Evolutionary conservation across 2,329 filamentous ascomycete genomes (phyloP).

Genomic region (Arthroderma uncinatum): DNA sequence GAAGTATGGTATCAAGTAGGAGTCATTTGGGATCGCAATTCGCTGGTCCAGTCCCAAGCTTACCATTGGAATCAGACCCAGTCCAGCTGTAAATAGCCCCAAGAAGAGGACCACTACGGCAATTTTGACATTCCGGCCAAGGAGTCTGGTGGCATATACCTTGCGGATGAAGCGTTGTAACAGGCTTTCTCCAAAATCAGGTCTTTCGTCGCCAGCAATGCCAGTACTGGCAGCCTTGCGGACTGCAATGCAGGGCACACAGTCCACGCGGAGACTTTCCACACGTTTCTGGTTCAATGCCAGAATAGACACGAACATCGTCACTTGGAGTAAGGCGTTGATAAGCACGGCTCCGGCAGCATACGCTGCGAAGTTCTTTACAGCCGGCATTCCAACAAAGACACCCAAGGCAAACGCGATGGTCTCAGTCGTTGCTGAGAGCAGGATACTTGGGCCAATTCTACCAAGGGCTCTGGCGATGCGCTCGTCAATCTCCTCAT

Average conservation of each 20-base stretch:
- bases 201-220: conserved; percentile 53
- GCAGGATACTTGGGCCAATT: conserved; percentile 92
- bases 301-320: conserved; percentile 89
- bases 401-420: conserved; percentile 85
- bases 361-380: conserved; percentile 93
- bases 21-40: conserved; percentile 84
- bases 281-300: conserved; percentile 84
- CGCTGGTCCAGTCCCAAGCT: conserved; percentile 85
- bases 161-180: conserved; percentile 85
- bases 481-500: conserved; percentile 74
- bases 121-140: conserved; percentile 70
- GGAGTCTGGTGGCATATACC: conserved; percentile 68
- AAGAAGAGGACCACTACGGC: conserved; percentile 69
- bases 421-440: conserved; percentile 91
- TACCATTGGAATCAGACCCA: conserved; percentile 75
- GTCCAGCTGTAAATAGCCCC: conserved; percentile 70
- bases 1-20: conserved; percentile 92
- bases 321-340: conserved; percentile 93
- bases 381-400: conserved; percentile 94
- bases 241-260: conserved; percentile 79
- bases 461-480: conserved; percentile 81
- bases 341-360: conserved; percentile 93
- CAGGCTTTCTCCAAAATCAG: conserved; percentile 64
- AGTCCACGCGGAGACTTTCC: conserved; percentile 79
- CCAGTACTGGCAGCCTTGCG: conserved; percentile 58